Base-by-base conservation (phyloP, 352 stramenopile species). In the Phytophthora quininea region DNA sequence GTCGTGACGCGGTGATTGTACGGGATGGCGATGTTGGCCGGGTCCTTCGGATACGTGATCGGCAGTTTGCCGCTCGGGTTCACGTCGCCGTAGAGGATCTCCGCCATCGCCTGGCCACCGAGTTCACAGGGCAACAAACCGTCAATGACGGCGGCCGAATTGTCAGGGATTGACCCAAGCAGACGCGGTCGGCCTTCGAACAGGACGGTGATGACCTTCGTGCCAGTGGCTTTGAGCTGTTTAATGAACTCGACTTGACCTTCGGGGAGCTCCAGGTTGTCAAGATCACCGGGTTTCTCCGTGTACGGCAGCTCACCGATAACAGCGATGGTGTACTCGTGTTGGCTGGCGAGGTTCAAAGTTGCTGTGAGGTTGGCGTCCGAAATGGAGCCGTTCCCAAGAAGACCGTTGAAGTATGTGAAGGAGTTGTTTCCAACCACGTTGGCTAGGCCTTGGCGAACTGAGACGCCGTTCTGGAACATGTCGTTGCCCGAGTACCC, bases 161-260 rank as follows among this genome's bases (percentile, higher is more conserved):
- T 49, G 6, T 84, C 71, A 97, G 19, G 19, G 19, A 24, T 24
- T 0, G 19, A 24, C 19, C 19, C 19, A 24, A 24, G 19, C 19
- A 24, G 65, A 30, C 90, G 84, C n/a, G 89, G 89, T 8, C 90
- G 82, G 1, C 90, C 90, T 55, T 89, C 74, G 3, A 96, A 84
- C n/a, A 96, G 71, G 12, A 96, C 77, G 7, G 95, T 42, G 30
- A 96, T 78, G 10, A 97, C 69, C 52, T 92, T 92, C 10, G 85
- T 90, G n/a, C 80, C 76, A 3, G 81, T 91, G 10, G 73, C 73
- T 2, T 71, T 70, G 27, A 97, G 70, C 29, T 77, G 66, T n/a
- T 79, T 71, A 14, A 96, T 77, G 52, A 95, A 96, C 46, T 82
- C 76, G 30, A 92, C 71, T 38, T 96, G 84, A 7, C 87, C 85